Conservation (phyloP, 2,329 filamentous ascomycete species). For the Helminthosporium solani region DNA sequence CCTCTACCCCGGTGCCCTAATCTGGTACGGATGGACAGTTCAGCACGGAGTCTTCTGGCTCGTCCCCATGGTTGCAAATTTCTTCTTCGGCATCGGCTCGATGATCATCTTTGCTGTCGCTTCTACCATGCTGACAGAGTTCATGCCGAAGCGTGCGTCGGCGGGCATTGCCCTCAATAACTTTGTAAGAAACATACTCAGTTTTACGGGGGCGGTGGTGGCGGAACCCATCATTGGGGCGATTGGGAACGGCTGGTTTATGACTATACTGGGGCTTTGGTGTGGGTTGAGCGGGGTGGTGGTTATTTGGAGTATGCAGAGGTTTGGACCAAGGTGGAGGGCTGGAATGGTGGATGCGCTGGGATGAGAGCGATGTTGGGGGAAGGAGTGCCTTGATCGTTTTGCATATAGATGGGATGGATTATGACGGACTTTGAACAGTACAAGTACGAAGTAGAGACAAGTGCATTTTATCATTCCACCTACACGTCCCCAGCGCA, state of each 20-base stretch:
- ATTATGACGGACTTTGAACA: no score
- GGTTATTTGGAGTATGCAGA: conserved; percentile 61
- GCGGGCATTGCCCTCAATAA: conserved; percentile 44
- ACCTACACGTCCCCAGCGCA: no score
- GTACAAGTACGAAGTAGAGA: no score
- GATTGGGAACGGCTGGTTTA: conserved; percentile 45
- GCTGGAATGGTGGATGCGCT: conserved; percentile 55
- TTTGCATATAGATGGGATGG: no score
- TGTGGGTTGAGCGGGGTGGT: conserved; percentile 56
- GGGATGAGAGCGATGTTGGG: conserved; percentile 2
- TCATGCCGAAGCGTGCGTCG: conserved; percentile 40
- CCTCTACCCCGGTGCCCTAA: conserved; percentile 38
- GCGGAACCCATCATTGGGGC: conserved; percentile 37
- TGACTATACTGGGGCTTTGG: conserved; percentile 47
- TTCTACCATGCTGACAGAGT: conserved; percentile 45
- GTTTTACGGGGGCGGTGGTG: conserved; percentile 39
- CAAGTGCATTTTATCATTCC: no score
- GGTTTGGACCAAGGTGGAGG: conserved; percentile 64
- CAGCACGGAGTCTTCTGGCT: conserved; percentile 36
- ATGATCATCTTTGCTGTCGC: conserved; percentile 44
- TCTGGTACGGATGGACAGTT: conserved; percentile 43
- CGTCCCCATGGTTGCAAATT: conserved; percentile 42
- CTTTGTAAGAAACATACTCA: conserved; percentile 42
- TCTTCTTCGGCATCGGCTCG: conserved; percentile 44
- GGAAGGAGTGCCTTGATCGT: not conserved